These are phyloP conservation scores for Dothideomycetes sp. DNA, from an alignment of 2,329 filamentous ascomycete genomes.

Conservation along the genomic window DNA sequence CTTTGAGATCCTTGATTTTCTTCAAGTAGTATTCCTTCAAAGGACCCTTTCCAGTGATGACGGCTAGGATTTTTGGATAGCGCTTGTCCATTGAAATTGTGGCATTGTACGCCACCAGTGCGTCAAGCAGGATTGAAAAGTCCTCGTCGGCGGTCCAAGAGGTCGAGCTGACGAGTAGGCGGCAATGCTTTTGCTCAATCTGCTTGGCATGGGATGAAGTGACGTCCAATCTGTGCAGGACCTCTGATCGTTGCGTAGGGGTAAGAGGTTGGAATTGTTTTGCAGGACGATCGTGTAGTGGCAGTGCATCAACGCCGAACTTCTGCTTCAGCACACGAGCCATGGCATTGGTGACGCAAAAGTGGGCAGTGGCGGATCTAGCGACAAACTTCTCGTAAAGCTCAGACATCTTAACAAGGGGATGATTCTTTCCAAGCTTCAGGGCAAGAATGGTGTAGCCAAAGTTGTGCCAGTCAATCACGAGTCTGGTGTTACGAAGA, in stretches of 20 bases:
- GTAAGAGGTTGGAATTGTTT: slow-evolving; percentile 65
- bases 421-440: slow-evolving; percentile 52
- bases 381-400: slow-evolving; percentile 68
- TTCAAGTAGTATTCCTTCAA: slow-evolving; percentile 65
- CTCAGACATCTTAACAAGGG: slow-evolving; percentile 65
- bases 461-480: slow-evolving; percentile 99
- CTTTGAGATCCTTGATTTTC: slow-evolving; percentile 51
- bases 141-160: slow-evolving; percentile 98
- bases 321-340: slow-evolving; percentile 55
- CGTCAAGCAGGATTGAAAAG: slow-evolving; percentile 77
- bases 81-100: slow-evolving; percentile 26
- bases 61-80: slow-evolving; percentile 61
- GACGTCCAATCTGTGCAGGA: slow-evolving; percentile 56
- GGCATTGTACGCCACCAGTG: slow-evolving; percentile 62
- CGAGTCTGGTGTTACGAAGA: slow-evolving; percentile 66
- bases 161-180: slow-evolving; percentile 79
- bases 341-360: slow-evolving; percentile 90
- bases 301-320: slow-evolving; percentile 52
- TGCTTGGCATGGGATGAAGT: slow-evolving; percentile 49
- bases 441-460: slow-evolving; percentile 82
- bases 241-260: slow-evolving; percentile 38
- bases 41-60: slow-evolving; percentile 92
- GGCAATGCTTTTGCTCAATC: slow-evolving; percentile 32
- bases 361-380: slow-evolving; percentile 57
- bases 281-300: slow-evolving; percentile 80